Evolutionary conservation across 2,329 filamentous ascomycete genomes (phyloP).

Genomic region (Fusarium anthophilum): DNA sequence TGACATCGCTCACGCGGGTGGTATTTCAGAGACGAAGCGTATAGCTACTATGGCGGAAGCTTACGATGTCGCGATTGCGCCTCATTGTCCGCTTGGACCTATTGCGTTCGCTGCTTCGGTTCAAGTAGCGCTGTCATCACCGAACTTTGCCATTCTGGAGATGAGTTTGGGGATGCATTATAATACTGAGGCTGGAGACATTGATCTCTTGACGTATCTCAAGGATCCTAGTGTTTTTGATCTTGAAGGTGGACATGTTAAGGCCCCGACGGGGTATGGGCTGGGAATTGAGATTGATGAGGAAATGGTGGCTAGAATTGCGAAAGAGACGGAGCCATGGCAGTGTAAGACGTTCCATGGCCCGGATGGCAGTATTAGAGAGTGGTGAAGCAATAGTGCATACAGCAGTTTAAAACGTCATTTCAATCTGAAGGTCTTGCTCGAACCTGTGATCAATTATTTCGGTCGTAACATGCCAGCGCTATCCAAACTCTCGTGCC

Average conservation of each 20-base stretch:
- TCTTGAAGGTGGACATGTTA: constrained; percentile 72
- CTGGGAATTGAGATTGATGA: constrained; percentile 79
- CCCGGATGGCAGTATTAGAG: constrained; percentile 12
- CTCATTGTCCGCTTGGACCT: constrained; percentile 78
- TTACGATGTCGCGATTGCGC: constrained; percentile 77
- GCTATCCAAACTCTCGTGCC: fast-evolving
- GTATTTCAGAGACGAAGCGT: constrained; percentile 75
- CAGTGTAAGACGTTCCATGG: constrained; percentile 20
- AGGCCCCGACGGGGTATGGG: constrained; percentile 67
- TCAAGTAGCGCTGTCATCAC: constrained; percentile 69
- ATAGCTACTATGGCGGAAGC: constrained; percentile 78
- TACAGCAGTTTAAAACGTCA: fast-evolving
- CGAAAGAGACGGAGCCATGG: constrained; percentile 70
- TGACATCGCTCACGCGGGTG: constrained; percentile 76
- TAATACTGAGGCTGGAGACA: constrained; percentile 70
- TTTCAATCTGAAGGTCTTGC: background rate
- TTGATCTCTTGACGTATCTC: constrained; percentile 73
- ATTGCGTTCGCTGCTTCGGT: constrained; percentile 77
- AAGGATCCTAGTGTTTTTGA: constrained; percentile 72
- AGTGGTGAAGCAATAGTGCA: background rate
- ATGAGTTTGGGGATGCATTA: constrained; percentile 86
- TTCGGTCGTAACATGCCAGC: no score
- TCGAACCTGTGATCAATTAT: background rate
- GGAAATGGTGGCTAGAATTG: constrained; percentile 68
- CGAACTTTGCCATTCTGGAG: constrained; percentile 78